A percentile compares a stretch with the other conserved stretches of the same genome.
Evolutionary conservation across 1,284 basidiomycete genomes (phyloP).

Genomic region (Gymnopus androsaceus): DNA sequence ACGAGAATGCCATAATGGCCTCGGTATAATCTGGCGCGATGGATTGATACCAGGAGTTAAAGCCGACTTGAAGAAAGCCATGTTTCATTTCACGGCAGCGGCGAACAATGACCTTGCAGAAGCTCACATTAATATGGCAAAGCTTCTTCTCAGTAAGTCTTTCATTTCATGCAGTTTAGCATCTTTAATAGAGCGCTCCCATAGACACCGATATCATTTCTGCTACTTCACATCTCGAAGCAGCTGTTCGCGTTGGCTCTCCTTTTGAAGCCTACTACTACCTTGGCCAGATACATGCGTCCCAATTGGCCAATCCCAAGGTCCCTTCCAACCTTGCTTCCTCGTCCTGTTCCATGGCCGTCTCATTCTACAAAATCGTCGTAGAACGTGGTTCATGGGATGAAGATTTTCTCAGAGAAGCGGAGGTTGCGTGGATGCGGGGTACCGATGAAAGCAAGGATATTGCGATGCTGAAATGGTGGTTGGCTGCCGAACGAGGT

Average conservation of each 20-base stretch:
- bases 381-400: conserved; percentile 89
- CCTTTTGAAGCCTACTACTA: conserved; percentile 94
- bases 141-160: conserved; percentile 74
- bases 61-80: conserved; percentile 68
- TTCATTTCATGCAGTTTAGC: not conserved
- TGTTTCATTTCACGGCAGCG: conserved; percentile 75
- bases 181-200: not conserved
- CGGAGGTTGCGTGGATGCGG: conserved; percentile 77
- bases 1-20: conserved; percentile 83
- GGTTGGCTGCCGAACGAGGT: conserved; percentile 91
- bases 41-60: conserved; percentile 70
- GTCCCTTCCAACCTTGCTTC: conserved; percentile 52
- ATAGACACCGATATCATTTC: conserved; percentile 65
- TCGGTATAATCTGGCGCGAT: conserved; percentile 92
- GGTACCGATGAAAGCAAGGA: conserved; percentile 71
- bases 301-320: conserved; percentile 49
- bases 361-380: conserved; percentile 88
- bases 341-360: conserved; percentile 80
- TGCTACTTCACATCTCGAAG: conserved; percentile 78
- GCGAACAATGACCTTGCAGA: conserved; percentile 87
- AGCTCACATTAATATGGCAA: conserved; percentile 88
- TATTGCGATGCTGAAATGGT: conserved; percentile 87
- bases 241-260: conserved; percentile 81
- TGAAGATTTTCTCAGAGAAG: conserved; percentile 81
- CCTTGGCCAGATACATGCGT: conserved; percentile 76